Evolutionary conservation across 2,329 filamentous ascomycete genomes (phyloP).

Genomic region (Didymella pinodella): DNA sequence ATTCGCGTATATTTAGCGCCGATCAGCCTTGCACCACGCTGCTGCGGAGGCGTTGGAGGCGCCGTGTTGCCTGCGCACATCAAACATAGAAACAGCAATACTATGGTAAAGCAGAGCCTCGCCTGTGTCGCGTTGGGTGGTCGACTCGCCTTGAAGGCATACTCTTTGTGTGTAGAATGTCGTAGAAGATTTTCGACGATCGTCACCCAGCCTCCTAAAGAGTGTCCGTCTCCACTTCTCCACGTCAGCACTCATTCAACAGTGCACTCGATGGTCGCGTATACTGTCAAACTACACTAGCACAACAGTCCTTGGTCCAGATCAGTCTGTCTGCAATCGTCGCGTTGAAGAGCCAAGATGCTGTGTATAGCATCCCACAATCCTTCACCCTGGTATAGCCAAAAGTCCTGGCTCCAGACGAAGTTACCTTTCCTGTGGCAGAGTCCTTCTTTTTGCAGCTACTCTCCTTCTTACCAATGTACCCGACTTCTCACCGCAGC

Average conservation of each 20-base stretch:
- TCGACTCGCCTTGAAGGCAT: background rate
- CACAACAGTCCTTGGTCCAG: background rate
- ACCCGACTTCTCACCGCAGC: background rate
- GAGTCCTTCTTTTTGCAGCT: background rate
- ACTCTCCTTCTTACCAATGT: background rate
- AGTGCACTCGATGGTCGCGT: background rate
- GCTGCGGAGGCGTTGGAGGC: conserved; percentile 10
- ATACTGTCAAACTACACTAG: background rate
- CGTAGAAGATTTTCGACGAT: conserved; percentile 8
- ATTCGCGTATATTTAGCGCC: conserved; percentile 10
- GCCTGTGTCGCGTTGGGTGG: background rate
- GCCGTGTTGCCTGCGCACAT: conserved; percentile 10
- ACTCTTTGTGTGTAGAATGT: background rate
- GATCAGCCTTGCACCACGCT: conserved; percentile 12
- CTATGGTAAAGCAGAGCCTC: conserved; percentile 5
- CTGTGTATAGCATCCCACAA: too few relatives aligned
- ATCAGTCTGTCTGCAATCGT: too few relatives aligned
- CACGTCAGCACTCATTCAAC: conserved; percentile 15
- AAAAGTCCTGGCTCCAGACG: too few relatives aligned
- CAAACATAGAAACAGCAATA: conserved; percentile 7
- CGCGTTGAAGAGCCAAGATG: too few relatives aligned
- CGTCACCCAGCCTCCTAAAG: conserved; percentile 13
- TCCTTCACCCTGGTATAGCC: too few relatives aligned
- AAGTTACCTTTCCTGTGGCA: too few relatives aligned
- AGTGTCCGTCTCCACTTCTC: conserved; percentile 16